Evolutionary conservation across 1,284 basidiomycete species (phyloP), one percentile per base, ranked within the genome.

Genomic region (Rhodotorula sp.): DNA sequence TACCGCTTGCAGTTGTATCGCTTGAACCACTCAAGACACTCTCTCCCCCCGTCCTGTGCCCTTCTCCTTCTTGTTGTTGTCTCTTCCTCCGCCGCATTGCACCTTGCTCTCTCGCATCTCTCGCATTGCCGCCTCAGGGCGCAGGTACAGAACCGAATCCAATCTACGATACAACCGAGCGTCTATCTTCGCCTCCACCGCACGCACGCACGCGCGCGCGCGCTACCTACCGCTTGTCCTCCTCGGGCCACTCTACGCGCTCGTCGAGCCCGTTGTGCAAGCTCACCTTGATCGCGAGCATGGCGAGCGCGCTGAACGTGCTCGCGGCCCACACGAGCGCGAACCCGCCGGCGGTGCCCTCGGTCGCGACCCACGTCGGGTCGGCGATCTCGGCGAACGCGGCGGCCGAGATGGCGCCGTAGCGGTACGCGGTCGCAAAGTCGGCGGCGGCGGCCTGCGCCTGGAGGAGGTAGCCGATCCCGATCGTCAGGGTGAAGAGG

Each of bases 191-290:
- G 39, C 36, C 22, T 25, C 55, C 22, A 51, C 27, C 10, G 27
- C 27, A 17, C 39, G 17, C 39, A 10, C 27, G 3, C 32, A 27
- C 36, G 17, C 53, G 17, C 32, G 32, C 55, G 7, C 34, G 12
- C 19, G n/a, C n/a, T 13, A 12, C n/a, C n/a, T n/a, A 32, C 25
- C 27, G 37, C 39, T 41, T 41, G 9, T 36, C 54, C 19, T 62
- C 48, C 41, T 64, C 54, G 3, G 68, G 63, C 73, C 73, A 73
- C 62, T 72, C 70, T 27, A 76, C 73, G 54, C 48, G 48, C 60
- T 72, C 70, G 64, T 76, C 70, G 25, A 74, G 27, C 3, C 70
- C 70, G 54, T 76, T 71, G 58, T 70, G 68, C 48, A 76, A 29
- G 37, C 70, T 61, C n/a, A 72, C 41, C 51, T 69, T 69, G 50